Conservation (phyloP, 2,329 filamentous ascomycete genomes). For the Gnomoniopsis sp. region DNA sequence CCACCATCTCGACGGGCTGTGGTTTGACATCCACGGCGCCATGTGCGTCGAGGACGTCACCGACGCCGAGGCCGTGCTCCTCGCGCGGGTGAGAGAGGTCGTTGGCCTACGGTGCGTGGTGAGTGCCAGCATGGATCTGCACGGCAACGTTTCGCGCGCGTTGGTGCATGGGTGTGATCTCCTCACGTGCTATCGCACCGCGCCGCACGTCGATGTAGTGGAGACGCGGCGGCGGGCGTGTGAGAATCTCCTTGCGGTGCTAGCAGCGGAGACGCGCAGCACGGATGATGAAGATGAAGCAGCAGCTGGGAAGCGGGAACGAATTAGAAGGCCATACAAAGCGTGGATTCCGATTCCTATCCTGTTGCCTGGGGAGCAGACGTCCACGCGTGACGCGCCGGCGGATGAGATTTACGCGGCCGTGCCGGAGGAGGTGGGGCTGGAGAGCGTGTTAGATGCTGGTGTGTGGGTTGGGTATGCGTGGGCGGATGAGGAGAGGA, state of each 20-base stretch:
- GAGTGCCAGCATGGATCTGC: constrained; percentile 53
- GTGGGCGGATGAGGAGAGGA: constrained; percentile 53
- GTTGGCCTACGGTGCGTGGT: constrained; percentile 44
- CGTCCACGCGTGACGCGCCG: constrained; percentile 50
- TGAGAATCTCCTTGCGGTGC: constrained; percentile 40
- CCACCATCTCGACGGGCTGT: constrained; percentile 47
- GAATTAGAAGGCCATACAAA: constrained; percentile 47
- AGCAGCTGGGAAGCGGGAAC: no score
- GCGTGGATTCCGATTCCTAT: constrained; percentile 51
- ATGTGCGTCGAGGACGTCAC: constrained; percentile 50
- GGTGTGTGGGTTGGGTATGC: constrained; percentile 55
- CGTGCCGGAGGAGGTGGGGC: constrained; percentile 41
- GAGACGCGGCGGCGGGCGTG: constrained; percentile 51
- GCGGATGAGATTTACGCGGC: constrained; percentile 47
- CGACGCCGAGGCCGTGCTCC: constrained; percentile 45
- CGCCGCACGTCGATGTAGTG: constrained; percentile 47
- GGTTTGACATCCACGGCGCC: constrained; percentile 55
- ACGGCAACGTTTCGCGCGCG: constrained; percentile 49
- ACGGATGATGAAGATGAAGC: no score
- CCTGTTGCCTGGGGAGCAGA: constrained; percentile 51
- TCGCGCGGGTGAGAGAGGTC: constrained; percentile 40
- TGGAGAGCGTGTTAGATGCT: constrained; percentile 43
- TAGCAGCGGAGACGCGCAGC: constrained; percentile 24
- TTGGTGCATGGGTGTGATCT: constrained; percentile 48
- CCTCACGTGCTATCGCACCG: constrained; percentile 51